Evolutionary conservation across 2,329 filamentous ascomycete species (phyloP).

Genomic region (Truncatella angustata): DNA sequence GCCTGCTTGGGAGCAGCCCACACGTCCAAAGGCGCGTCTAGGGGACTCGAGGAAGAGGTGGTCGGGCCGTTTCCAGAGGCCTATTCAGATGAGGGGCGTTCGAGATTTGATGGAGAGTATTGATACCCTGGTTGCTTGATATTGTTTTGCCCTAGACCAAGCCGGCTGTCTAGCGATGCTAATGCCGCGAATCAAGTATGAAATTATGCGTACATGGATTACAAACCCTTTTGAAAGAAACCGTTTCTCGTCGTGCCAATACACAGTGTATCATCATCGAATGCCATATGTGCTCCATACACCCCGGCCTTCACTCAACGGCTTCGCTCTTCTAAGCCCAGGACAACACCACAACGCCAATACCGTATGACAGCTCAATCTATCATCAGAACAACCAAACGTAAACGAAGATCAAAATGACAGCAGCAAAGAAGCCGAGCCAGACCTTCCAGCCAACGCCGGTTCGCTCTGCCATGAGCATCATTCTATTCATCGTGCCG

Average conservation of each 20-base stretch:
- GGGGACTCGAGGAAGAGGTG: background rate
- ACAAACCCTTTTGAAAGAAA: conserved; percentile 14
- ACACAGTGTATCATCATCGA: no score
- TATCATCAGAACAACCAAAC: conserved; percentile 87
- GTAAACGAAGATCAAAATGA: conserved; percentile 82
- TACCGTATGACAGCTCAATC: background rate
- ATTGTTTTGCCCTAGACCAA: conserved; percentile 3
- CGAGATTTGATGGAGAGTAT: background rate
- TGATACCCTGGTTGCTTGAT: conserved; percentile 7
- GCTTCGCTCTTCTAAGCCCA: background rate
- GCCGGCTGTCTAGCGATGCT: conserved; percentile 9
- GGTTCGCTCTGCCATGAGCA: conserved; percentile 89
- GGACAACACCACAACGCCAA: background rate
- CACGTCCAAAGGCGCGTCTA: conserved; percentile 35
- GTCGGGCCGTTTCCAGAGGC: background rate
- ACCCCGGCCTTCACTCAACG: no score
- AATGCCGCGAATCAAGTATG: conserved; percentile 20
- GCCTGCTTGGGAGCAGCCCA: conserved; percentile 55
- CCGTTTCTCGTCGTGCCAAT: background rate
- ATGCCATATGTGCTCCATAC: no score
- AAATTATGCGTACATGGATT: conserved; percentile 30
- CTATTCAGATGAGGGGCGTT: background rate
- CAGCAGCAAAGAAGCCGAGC: conserved; percentile 82
- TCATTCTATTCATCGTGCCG: conserved; percentile 96
- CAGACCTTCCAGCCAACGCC: conserved; percentile 97